Evolutionary conservation across 2,329 filamentous ascomycete genomes (phyloP).

Genomic region (Leptographium lundbergii): DNA sequence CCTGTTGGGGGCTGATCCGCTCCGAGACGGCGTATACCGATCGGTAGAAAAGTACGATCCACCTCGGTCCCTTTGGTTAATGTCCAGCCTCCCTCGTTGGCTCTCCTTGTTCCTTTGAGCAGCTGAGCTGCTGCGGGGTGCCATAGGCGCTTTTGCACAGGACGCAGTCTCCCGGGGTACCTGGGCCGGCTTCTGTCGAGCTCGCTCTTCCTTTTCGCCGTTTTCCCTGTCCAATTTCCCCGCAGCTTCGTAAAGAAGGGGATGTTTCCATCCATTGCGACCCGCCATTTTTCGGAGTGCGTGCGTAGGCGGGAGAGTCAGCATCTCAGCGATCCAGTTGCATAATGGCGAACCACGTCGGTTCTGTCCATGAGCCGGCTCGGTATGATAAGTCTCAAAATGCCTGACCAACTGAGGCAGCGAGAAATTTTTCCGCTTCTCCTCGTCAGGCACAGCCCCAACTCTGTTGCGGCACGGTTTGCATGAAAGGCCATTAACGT

Average conservation of each 20-base stretch:
- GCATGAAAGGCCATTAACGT: conserved; percentile 40
- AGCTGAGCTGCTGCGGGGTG: background rate
- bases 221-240: background rate
- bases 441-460: conserved; percentile 15
- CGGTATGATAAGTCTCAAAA: conserved; percentile 33
- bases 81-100: background rate
- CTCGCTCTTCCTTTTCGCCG: background rate
- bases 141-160: background rate
- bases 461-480: conserved; percentile 35
- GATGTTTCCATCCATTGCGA: conserved; percentile 20
- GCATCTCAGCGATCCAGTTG: conserved; percentile 36
- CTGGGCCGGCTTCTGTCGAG: background rate
- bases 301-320: conserved; percentile 25
- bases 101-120: background rate
- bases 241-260: conserved; percentile 23
- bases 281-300: conserved; percentile 17
- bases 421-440: conserved; percentile 33
- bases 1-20: background rate
- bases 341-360: conserved; percentile 12
- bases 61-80: background rate
- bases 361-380: conserved; percentile 10
- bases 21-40: background rate
- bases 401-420: conserved; percentile 48
- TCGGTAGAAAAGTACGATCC: background rate
- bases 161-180: background rate